Evolutionary conservation across 495 filamentous ascomycete genomes (phyloP), one percentile per base, ranked within the genome.

Genomic region (Lepidopterella palustris): DNA sequence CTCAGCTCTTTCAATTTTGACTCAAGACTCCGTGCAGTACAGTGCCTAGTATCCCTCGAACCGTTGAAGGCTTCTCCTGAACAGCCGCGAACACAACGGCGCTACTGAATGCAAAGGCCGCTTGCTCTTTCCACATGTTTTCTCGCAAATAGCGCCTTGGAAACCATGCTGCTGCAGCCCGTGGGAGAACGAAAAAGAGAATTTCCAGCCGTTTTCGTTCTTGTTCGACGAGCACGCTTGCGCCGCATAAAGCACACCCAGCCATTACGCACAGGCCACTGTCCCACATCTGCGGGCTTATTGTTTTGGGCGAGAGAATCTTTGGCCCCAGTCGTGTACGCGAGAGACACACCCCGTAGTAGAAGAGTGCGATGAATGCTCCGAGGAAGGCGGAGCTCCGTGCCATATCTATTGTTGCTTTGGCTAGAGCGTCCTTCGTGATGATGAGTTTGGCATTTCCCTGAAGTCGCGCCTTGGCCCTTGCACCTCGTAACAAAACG

Each of bases 271-370:
- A 93, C 10, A 90, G 64, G 3, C 91, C 90, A 39, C 78, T 77
- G 65, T 86, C 83, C 81, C 80, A 84, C 77, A 79, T 81, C 68
- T 75, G 63, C 11, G 81, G 80, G 32, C 77, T 82, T 29, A 85
- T 66, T 0, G 72, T 73, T 40, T 82, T 77, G 1, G 67, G 73
- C 18, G 79, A 75, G 26, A 92, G 74, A 24, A 95, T 29, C 50
- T 74, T 73, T 1, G 92, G 92, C 0, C 92, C 91, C 8, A 96
- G 53, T n/a, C 87, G 77, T 2, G 87, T 92, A 29, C 92, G 81
- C 2, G 87, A 79, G 0, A 96, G 81, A 68, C 92, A 97, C 5
- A 97, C 87, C 26, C 84, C 83, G 71, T 96, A 96, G 74, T 92
- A 97, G 63, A 93, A 95, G 1, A 92, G 76, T 9, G 81, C 75